phyloP scores from a whole-genome alignment of 2,329 filamentous ascomycete species.

The Calycina marina region DNA sequence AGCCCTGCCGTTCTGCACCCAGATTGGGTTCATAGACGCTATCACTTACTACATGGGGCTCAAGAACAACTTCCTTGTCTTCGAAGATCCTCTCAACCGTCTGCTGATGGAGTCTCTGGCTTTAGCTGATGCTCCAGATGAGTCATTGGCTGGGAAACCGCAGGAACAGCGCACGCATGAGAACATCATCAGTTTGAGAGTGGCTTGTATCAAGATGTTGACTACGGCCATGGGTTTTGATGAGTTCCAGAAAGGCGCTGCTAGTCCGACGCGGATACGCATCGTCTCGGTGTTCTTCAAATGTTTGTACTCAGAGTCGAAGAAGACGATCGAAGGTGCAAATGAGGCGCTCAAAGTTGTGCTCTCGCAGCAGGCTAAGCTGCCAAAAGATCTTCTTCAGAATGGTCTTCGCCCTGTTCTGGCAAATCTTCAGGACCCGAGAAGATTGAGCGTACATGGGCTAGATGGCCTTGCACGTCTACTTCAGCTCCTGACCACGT shows the following conservation, averaged over 20 bases:
- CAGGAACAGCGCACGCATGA: constrained; percentile 92
- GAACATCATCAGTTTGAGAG: constrained; percentile 77
- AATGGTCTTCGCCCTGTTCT: constrained; percentile 90
- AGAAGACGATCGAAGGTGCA: constrained; percentile 83
- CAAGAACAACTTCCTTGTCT: constrained; percentile 76
- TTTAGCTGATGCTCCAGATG: constrained; percentile 86
- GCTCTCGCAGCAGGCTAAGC: constrained; percentile 72
- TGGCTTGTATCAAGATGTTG: constrained; percentile 84
- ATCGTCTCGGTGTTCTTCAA: constrained; percentile 98
- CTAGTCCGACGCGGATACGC: constrained; percentile 48
- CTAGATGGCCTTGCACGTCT: constrained; percentile 83
- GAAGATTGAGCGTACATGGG: constrained; percentile 75
- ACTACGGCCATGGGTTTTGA: constrained; percentile 89
- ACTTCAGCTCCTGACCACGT: constrained; percentile 83
- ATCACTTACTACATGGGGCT: constrained; percentile 89
- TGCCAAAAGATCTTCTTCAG: constrained; percentile 91
- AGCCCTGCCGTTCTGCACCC: constrained; percentile 82
- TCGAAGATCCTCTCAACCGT: constrained; percentile 82
- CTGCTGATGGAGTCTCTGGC: constrained; percentile 88
- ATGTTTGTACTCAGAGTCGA: constrained; percentile 83
- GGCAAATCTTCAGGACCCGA: constrained; percentile 87
- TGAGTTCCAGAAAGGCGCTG: constrained; percentile 44
- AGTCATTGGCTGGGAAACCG: constrained; percentile 81
- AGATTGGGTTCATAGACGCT: constrained; percentile 97
- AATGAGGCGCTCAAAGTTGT: constrained; percentile 83